Conservation (phyloP, 2,329 filamentous ascomycete genomes). For the Phoma sp. region DNA sequence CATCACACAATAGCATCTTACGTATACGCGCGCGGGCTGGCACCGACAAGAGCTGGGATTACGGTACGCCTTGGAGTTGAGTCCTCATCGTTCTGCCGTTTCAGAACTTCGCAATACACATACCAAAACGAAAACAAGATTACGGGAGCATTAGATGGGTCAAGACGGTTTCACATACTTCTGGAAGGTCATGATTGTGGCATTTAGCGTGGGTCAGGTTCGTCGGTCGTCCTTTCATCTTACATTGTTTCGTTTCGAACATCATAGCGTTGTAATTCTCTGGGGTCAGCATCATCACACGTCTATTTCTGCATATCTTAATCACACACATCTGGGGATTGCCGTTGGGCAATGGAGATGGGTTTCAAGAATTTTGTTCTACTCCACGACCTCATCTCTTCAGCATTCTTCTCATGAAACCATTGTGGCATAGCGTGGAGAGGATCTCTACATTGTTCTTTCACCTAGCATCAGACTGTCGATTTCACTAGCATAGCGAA, state of each 20-base stretch:
- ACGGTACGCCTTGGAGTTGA: slow-evolving; percentile 1
- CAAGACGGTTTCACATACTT: slow-evolving; percentile 21
- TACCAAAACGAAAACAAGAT: slow-evolving; percentile 27
- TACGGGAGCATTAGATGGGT: slow-evolving; percentile 21
- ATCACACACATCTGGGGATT: slow-evolving; percentile 32
- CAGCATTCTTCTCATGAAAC: slow-evolving; percentile 16
- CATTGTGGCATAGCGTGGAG: slow-evolving; percentile 32
- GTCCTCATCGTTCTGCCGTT: slow-evolving; percentile 6
- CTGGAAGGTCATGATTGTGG: slow-evolving; percentile 43
- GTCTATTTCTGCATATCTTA: slow-evolving; percentile 29
- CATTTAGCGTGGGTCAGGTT: slow-evolving; percentile 48
- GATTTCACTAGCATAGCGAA: slow-evolving; percentile 18
- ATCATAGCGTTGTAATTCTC: slow-evolving; percentile 38
- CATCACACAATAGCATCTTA: slow-evolving; percentile 6
- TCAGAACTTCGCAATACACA: slow-evolving; percentile 17
- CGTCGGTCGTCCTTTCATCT: slow-evolving; percentile 27
- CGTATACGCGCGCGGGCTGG: slow-evolving; percentile 34
- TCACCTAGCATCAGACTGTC: slow-evolving; percentile 22
- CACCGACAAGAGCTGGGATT: slow-evolving; percentile 34
- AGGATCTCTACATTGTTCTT: slow-evolving; percentile 27
- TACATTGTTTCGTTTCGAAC: slow-evolving; percentile 26
- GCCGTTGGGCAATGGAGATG: slow-evolving; percentile 26
- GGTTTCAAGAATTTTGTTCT: slow-evolving; percentile 2
- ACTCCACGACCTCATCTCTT: slow-evolving; percentile 6
- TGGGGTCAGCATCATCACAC: slow-evolving; percentile 25